Evolutionary conservation across 768 basidiomycete genomes (phyloP).

Genomic region (Glaciozyma martinii): DNA sequence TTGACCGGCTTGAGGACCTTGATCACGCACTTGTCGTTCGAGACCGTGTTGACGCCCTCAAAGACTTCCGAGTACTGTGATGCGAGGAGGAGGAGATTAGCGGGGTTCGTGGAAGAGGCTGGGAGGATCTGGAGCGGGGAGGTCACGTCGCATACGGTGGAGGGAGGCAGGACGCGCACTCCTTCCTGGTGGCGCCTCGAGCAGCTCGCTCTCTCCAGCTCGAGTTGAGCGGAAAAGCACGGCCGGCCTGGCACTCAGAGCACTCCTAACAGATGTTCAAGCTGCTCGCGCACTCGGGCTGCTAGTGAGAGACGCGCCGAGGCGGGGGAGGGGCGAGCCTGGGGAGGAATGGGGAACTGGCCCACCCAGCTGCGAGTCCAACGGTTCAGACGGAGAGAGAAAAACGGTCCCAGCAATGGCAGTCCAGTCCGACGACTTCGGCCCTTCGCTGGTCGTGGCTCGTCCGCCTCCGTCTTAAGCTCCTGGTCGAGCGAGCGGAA

Average conservation of each 20-base stretch:
- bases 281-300: too few species aligned
- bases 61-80: conserved; percentile 37
- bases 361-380: too few species aligned
- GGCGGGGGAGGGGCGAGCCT: too few species aligned
- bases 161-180: background rate
- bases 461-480: background rate
- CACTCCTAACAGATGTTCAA: too few species aligned
- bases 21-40: conserved; percentile 46
- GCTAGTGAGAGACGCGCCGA: too few species aligned
- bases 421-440: background rate
- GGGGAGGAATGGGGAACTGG: too few species aligned
- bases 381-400: too few species aligned
- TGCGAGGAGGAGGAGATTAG: background rate
- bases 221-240: background rate
- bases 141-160: too few species aligned
- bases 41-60: conserved; percentile 36
- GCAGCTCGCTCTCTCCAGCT: background rate
- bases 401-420: background rate
- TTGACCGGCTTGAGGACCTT: conserved; percentile 98
- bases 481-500: too few species aligned
- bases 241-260: background rate
- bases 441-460: background rate
- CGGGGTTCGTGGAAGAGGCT: background rate
- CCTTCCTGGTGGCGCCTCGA: background rate
- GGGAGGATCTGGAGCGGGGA: too few species aligned